Percentiles rank a stretch among this genome's conserved stretches.
phyloP scores from a whole-genome alignment of 129 eudicot species.

The Solidago caesia region DNA sequence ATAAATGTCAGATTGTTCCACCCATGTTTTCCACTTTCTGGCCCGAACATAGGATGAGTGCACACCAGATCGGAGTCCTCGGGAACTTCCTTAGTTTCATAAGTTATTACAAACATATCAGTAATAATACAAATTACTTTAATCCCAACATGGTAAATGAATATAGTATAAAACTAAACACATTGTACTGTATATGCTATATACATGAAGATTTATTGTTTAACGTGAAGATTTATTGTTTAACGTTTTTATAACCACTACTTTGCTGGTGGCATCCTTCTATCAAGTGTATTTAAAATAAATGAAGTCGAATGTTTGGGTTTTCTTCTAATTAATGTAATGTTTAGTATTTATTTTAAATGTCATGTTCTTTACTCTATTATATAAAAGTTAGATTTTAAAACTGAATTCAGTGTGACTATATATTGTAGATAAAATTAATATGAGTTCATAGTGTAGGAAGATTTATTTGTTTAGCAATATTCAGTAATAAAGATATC shows the following conservation, averaged over 20 bases:
- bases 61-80: constrained; percentile 65
- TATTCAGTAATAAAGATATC: not conserved
- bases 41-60: constrained; percentile 89
- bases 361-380: too few relatives aligned
- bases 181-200: not conserved
- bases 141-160: not conserved
- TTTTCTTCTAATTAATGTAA: too few relatives aligned
- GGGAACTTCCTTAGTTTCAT: constrained; percentile 51
- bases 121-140: not conserved
- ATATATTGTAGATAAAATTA: too few relatives aligned
- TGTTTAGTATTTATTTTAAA: too few relatives aligned
- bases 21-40: constrained; percentile 71
- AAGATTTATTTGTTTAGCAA: not conserved
- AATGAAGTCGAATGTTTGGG: too few relatives aligned
- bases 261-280: too few relatives aligned
- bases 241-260: too few relatives aligned
- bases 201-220: not conserved
- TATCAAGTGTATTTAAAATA: too few relatives aligned
- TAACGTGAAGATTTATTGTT: too few relatives aligned
- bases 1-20: constrained; percentile 58
- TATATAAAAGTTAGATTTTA: too few relatives aligned
- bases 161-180: not conserved
- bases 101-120: constrained; percentile 9
- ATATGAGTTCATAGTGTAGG: not conserved
- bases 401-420: too few relatives aligned